phyloP scores from a whole-genome alignment of 23 red algal species.

The Gracilaria caudata region DNA sequence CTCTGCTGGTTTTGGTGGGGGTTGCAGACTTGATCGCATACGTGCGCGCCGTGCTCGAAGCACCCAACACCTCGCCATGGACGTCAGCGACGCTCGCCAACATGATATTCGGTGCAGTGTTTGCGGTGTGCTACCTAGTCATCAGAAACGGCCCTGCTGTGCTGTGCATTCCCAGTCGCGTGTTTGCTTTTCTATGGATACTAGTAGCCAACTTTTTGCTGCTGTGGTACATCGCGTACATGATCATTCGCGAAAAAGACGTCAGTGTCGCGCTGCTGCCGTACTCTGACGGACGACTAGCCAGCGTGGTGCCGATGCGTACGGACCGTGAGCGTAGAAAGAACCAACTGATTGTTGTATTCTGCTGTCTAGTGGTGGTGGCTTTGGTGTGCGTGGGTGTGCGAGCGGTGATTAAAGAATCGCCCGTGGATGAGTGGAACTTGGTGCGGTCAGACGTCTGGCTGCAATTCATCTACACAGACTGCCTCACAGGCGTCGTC shows the following conservation, averaged over 20 bases:
- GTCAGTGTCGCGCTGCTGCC: neutral
- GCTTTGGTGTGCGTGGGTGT: neutral
- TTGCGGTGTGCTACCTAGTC: conserved; percentile 1
- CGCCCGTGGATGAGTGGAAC: neutral
- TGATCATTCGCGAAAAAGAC: neutral
- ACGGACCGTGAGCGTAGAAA: neutral
- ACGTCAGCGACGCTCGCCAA: neutral
- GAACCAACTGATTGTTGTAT: neutral
- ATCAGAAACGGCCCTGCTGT: conserved; percentile 18
- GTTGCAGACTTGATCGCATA: neutral
- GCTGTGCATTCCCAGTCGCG: neutral
- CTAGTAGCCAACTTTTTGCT: conserved; percentile 3
- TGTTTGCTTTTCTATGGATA: conserved; percentile 20
- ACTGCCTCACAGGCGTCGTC: neutral
- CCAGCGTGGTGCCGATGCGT: neutral
- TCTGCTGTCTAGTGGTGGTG: neutral
- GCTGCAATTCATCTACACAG: neutral
- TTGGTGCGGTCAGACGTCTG: neutral
- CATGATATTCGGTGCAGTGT: conserved; percentile 1
- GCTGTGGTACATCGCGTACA: conserved; percentile 28
- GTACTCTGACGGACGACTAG: neutral
- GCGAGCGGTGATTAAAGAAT: neutral
- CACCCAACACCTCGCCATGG: neutral
- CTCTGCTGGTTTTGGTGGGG: neutral
- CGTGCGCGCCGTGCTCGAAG: neutral